Conservation (phyloP, 2,329 filamentous ascomycete species). For the Gaeumannomyces tritici region DNA sequence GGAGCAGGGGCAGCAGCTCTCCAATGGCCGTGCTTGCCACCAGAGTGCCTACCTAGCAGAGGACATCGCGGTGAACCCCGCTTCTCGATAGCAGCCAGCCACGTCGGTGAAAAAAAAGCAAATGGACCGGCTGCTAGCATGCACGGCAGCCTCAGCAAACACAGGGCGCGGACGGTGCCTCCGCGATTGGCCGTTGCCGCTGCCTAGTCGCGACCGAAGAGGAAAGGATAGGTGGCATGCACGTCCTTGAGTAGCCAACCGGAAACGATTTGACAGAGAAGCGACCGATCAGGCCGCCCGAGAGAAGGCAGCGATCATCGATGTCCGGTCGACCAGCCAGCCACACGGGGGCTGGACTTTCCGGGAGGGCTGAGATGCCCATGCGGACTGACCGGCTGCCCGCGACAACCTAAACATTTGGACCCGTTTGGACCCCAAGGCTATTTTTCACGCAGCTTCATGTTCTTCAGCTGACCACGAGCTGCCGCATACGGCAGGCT, state of each 20-base stretch:
- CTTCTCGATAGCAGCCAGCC: not conserved
- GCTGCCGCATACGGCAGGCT: not conserved
- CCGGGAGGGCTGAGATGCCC: too few relatives aligned
- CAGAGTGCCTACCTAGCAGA: too few relatives aligned
- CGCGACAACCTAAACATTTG: too few relatives aligned
- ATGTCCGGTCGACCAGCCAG: too few relatives aligned
- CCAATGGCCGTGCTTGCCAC: not conserved
- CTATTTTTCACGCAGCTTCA: not conserved
- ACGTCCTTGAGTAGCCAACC: too few relatives aligned
- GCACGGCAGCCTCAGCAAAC: not conserved
- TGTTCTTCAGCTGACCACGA: not conserved
- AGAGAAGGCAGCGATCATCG: not conserved
- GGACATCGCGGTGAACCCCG: not conserved
- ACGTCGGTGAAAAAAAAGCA: not conserved
- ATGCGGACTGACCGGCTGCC: too few relatives aligned
- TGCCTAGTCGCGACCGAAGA: not conserved
- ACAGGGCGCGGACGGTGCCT: not conserved
- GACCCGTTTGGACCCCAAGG: too few relatives aligned
- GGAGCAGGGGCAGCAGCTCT: not conserved
- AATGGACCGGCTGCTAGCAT: not conserved
- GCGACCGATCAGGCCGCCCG: not conserved
- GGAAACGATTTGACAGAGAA: not conserved
- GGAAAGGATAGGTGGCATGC: too few relatives aligned
- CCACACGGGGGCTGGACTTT: too few relatives aligned
- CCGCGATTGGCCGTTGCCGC: not conserved